These are phyloP conservation scores for Ceriops tagal DNA, from an alignment of 345 rosid species.

Conservation along the genomic window DNA sequence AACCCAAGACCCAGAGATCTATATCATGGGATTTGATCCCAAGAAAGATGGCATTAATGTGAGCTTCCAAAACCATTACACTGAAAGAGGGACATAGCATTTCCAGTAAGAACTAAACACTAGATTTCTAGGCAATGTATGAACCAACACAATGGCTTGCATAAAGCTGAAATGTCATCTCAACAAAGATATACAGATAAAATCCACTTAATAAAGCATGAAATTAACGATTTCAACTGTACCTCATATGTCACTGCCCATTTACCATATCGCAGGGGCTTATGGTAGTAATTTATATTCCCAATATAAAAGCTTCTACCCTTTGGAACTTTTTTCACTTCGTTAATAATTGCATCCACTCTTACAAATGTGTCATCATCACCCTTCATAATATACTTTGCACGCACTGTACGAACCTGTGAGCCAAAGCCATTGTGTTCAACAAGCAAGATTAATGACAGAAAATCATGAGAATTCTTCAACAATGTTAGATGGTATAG, in stretches of 20 bases:
- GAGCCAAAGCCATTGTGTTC: slow-evolving; percentile 9
- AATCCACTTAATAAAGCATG: neutral
- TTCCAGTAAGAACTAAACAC: neutral
- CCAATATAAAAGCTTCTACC: slow-evolving; percentile 75
- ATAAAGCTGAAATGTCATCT: neutral
- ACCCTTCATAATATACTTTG: slow-evolving; percentile 83
- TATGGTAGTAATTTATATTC: slow-evolving; percentile 82
- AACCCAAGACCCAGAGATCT: neutral
- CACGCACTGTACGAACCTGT: slow-evolving; percentile 58
- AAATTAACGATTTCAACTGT: slow-evolving; percentile 1
- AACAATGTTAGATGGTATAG: neutral
- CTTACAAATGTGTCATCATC: slow-evolving; percentile 92
- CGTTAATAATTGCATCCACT: slow-evolving; percentile 64
- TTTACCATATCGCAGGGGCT: slow-evolving; percentile 85
- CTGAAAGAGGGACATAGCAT: neutral
- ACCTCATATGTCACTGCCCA: slow-evolving; percentile 98
- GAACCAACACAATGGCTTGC: too few relatives aligned
- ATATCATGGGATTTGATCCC: neutral
- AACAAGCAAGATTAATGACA: neutral
- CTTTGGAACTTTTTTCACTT: slow-evolving; percentile 53
- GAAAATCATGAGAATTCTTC: neutral
- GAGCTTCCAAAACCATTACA: neutral
- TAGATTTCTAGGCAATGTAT: neutral
- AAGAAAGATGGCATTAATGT: neutral
- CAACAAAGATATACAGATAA: neutral